Conservation (phyloP, 2,329 filamentous ascomycete genomes). For the Pleomassaria siparia region DNA sequence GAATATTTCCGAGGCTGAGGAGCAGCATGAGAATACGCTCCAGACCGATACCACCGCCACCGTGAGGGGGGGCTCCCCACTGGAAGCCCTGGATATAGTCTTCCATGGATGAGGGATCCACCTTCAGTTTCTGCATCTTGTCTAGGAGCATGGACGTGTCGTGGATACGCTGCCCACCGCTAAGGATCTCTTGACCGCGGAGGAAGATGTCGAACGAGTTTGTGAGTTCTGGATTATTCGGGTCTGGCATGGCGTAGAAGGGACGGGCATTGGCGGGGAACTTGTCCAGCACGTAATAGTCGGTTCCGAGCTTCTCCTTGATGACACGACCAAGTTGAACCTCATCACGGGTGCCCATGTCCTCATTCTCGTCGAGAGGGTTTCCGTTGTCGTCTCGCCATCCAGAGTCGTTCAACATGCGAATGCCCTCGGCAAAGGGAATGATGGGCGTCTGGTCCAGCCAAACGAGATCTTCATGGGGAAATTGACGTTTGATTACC, state of each 20-base stretch:
- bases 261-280: conserved; percentile 83
- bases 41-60: conserved; percentile 84
- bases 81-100: conserved; percentile 89
- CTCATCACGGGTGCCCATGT: conserved; percentile 82
- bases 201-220: conserved; percentile 97
- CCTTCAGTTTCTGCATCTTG: conserved; percentile 74
- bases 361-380: conserved; percentile 69
- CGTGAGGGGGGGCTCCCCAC: conserved; percentile 85
- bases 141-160: conserved; percentile 72
- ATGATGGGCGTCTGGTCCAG: conserved; percentile 82
- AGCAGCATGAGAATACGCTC: conserved; percentile 87
- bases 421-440: conserved; percentile 75
- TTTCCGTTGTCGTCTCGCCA: conserved; percentile 78
- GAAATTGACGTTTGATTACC: conserved; percentile 78
- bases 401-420: conserved; percentile 76
- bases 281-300: conserved; percentile 94
- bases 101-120: conserved; percentile 80
- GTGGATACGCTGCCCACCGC: conserved; percentile 91
- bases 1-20: conserved; percentile 83
- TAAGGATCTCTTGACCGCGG: conserved; percentile 88
- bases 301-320: conserved; percentile 82
- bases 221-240: conserved; percentile 70
- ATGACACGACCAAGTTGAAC: conserved; percentile 82
- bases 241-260: conserved; percentile 88
- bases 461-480: conserved; percentile 84